Base-by-base conservation (phyloP, 441 rosid genomes). In the Populus hybrid region DNA sequence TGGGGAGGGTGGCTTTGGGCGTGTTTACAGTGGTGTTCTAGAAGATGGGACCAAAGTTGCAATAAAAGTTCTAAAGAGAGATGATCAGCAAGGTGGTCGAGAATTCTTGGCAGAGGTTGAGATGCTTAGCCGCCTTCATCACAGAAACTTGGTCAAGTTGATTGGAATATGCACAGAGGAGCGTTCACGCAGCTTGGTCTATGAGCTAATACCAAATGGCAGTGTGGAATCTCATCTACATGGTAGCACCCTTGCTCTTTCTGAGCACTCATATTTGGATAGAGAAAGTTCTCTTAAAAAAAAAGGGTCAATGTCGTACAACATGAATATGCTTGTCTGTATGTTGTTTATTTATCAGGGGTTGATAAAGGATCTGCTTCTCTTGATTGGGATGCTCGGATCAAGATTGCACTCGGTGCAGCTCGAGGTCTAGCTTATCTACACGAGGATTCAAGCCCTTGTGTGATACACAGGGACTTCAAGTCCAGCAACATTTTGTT, bases 101-200 rank as follows among this genome's bases (percentile, higher is more conserved):
- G 98, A 94, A 86, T 95, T 95, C 87, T 85, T 94, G 85, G 98
- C 99, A 6, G 98, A 95, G 84, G 92, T 94, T 4, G 99, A 95
- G 87, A 95, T 95, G 97, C 97, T 95, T 78, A 95, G 99, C 76
- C 99, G 98, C 74, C 92, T 95, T 81, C 98, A 95, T 85, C 99
- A 95, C 76, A 87, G 99, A 83, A 94, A 95, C 84, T 83, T 95
- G 76, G 99, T 95, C 79, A 92, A 94, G 84, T 77, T 95, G 83
- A 90, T 95, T 9, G 99, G 99, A 72, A 95, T 95, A 80, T 95
- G 99, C 83, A 88, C 90, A 7, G 97, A 93, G 87, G 99, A 95
- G 75, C 97, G 81, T 29, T 79, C 83, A 53, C 97, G 97, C 63
- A 88, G 98, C 83, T 87, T 95, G 85, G 95, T 95, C 69, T 95